These are phyloP conservation scores for Fusarium nematophilum DNA, from an alignment of 2,329 filamentous ascomycete species.

Conservation along the genomic window DNA sequence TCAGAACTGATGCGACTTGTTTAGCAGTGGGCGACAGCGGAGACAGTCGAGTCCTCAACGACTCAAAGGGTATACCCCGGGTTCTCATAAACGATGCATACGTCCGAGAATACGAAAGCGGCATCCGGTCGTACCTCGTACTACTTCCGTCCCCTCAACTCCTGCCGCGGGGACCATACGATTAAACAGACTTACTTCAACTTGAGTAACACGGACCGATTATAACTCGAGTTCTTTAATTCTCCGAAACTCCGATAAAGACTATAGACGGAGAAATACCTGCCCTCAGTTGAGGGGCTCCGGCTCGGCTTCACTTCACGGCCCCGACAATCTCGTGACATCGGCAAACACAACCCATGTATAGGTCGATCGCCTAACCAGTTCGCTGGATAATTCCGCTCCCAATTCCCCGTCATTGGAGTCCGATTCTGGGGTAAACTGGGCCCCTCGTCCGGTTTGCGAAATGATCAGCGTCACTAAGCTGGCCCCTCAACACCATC, in stretches of 20 bases:
- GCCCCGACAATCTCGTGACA: background rate
- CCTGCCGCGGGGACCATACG: too few relatives aligned
- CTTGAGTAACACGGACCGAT: too few relatives aligned
- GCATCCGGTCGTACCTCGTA: too few relatives aligned
- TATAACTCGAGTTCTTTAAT: too few relatives aligned
- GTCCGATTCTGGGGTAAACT: constrained; percentile 16
- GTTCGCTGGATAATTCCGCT: constrained; percentile 1
- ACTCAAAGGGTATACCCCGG: too few relatives aligned
- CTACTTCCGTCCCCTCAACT: too few relatives aligned
- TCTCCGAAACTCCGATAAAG: constrained; percentile 24
- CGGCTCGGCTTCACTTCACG: background rate
- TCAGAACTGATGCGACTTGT: too few relatives aligned
- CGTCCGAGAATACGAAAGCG: too few relatives aligned
- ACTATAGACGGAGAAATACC: background rate
- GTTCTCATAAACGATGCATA: too few relatives aligned
- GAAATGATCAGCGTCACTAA: constrained; percentile 22
- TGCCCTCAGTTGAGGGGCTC: constrained; percentile 5
- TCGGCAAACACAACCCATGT: constrained; percentile 1
- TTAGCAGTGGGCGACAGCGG: too few relatives aligned
- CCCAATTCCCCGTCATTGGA: constrained; percentile 14
- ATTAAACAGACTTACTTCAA: too few relatives aligned
- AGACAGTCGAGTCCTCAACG: too few relatives aligned
- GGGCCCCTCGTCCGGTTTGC: constrained; percentile 11
- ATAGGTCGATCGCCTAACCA: background rate
- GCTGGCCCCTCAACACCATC: constrained; percentile 11